Conservation (phyloP, 345 rosid genomes). For the Citrus medica region DNA sequence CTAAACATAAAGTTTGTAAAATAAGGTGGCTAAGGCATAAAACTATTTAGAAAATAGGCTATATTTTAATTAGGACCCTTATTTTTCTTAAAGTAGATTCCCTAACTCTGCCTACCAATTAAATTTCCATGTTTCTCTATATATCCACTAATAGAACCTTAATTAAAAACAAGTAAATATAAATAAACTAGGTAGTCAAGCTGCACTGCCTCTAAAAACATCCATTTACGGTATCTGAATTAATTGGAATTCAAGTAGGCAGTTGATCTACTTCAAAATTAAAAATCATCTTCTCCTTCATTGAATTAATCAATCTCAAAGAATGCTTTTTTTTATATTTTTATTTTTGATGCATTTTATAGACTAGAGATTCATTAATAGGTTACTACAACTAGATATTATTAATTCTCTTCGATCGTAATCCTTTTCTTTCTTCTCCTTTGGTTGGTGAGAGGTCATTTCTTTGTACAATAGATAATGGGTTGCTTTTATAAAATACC, state of each 20-base stretch:
- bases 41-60: no score
- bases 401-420: no score
- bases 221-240: not conserved
- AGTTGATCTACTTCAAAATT: not conserved
- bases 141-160: not conserved
- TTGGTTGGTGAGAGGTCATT: not conserved
- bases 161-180: not conserved
- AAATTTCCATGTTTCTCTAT: not conserved
- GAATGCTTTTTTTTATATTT: not conserved
- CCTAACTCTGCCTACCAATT: not conserved
- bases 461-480: not conserved
- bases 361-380: no score
- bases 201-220: not conserved
- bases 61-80: no score
- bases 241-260: not conserved
- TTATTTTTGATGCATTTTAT: no score
- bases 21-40: no score
- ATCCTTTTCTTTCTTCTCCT: not conserved
- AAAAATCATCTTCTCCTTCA: not conserved
- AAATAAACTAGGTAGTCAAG: slow-evolving; percentile 11
- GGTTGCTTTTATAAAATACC: not conserved
- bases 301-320: not conserved
- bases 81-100: no score
- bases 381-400: not conserved
- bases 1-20: no score